Percentiles rank a stretch among this genome's conserved stretches.
These are phyloP conservation scores for Periconia sp. DNA, from an alignment of 2,329 filamentous ascomycete species.

Conservation along the genomic window DNA sequence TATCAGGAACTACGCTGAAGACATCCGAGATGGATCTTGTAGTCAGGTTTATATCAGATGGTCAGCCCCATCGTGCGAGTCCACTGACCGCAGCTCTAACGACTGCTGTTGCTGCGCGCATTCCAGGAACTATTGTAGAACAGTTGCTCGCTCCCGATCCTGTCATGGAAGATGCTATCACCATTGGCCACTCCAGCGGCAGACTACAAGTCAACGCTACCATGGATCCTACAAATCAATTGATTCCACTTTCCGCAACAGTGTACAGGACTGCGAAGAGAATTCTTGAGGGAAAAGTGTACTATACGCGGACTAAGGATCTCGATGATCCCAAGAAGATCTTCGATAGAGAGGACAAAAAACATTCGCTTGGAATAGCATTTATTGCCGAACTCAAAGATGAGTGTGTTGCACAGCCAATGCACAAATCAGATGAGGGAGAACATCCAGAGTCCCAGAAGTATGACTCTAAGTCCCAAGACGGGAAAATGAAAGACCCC, in stretches of 20 bases:
- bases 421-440: too few relatives aligned
- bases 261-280: conserved; percentile 47
- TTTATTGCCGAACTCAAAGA: conserved; percentile 31
- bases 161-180: conserved; percentile 38
- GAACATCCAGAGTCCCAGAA: too few relatives aligned
- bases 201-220: conserved; percentile 44
- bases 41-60: conserved; percentile 52
- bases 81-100: conserved; percentile 52
- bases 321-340: background rate
- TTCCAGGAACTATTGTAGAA: conserved; percentile 45
- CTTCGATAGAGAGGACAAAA: conserved; percentile 4
- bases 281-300: conserved; percentile 44
- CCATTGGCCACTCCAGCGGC: conserved; percentile 48
- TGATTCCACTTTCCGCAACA: conserved; percentile 30
- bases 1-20: conserved; percentile 47
- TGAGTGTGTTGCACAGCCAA: too few relatives aligned
- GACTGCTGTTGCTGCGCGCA: conserved; percentile 48
- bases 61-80: conserved; percentile 52
- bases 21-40: conserved; percentile 46
- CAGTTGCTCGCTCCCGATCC: conserved; percentile 31
- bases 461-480: too few relatives aligned
- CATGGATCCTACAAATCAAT: conserved; percentile 31
- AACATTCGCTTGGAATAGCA: conserved; percentile 29
- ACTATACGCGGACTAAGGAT: conserved; percentile 26
- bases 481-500: too few relatives aligned